These are phyloP conservation scores for Pterula multifida DNA, from an alignment of 1,284 basidiomycete species.

Conservation along the genomic window DNA sequence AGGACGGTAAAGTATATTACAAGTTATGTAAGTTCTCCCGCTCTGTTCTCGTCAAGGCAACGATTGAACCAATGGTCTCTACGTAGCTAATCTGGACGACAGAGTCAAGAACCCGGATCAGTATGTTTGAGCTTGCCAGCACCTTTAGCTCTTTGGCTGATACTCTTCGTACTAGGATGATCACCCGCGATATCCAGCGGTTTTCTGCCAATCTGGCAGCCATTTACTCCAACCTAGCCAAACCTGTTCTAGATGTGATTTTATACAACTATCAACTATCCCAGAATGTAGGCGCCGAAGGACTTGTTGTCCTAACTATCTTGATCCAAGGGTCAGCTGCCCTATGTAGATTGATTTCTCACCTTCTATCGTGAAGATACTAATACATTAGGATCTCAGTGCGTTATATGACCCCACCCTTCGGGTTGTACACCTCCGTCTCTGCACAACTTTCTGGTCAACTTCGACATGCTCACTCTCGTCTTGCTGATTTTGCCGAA, in stretches of 20 bases:
- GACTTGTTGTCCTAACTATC: conserved; percentile 75
- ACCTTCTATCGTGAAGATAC: conserved; percentile 2
- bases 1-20: conserved; percentile 77
- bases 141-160: background rate
- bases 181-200: conserved; percentile 91
- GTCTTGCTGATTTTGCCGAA: conserved; percentile 89
- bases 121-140: conserved; percentile 25
- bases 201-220: conserved; percentile 89
- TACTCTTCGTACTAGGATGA: conserved; percentile 44
- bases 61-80: background rate
- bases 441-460: conserved; percentile 83
- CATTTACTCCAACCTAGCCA: conserved; percentile 90
- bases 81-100: conserved; percentile 78
- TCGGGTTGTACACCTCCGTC: conserved; percentile 81
- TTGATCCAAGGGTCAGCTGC: conserved; percentile 76
- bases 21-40: conserved; percentile 53
- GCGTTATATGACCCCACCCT: conserved; percentile 82
- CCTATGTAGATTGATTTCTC: conserved; percentile 42
- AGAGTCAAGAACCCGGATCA: conserved; percentile 96
- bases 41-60: background rate
- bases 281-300: conserved; percentile 90
- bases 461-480: conserved; percentile 85
- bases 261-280: conserved; percentile 96
- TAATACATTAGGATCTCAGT: conserved; percentile 30
- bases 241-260: conserved; percentile 87